phyloP scores from a whole-genome alignment of 169 alveolate species.

The Neospora caninum region DNA sequence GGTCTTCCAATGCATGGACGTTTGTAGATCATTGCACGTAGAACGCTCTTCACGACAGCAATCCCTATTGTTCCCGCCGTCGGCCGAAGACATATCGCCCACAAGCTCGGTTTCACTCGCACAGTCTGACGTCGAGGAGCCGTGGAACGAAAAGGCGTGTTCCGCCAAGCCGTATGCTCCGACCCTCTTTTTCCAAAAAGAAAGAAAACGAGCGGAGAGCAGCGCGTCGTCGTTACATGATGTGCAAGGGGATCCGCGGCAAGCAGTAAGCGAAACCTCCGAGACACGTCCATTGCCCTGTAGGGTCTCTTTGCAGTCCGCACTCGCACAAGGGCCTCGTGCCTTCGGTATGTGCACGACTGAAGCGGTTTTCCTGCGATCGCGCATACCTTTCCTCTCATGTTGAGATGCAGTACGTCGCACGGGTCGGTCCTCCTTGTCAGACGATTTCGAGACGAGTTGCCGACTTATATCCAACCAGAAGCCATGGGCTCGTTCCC shows the following conservation, averaged over 20 bases:
- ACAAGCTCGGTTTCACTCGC: too few relatives aligned
- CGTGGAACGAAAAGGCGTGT: neutral
- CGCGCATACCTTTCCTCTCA: neutral
- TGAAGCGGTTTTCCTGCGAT: neutral
- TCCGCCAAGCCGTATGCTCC: neutral
- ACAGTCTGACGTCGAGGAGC: too few relatives aligned
- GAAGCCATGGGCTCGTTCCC: too few relatives aligned
- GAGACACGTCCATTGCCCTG: neutral
- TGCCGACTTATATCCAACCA: neutral
- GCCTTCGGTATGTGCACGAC: neutral
- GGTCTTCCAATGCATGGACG: too few relatives aligned
- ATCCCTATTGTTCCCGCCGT: too few relatives aligned
- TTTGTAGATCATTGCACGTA: too few relatives aligned
- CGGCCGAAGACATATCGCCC: neutral
- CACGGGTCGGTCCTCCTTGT: neutral
- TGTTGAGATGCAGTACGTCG: neutral
- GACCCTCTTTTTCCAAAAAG: neutral
- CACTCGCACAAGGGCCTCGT: neutral
- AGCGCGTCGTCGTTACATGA: neutral
- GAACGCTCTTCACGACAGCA: too few relatives aligned
- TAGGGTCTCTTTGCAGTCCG: neutral
- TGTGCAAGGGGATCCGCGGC: neutral
- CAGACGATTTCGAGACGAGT: neutral
- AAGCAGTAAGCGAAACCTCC: neutral
- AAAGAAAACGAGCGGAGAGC: neutral